phyloP scores from a whole-genome alignment of 306 rosid genomes.

The Quercus rubra region DNA sequence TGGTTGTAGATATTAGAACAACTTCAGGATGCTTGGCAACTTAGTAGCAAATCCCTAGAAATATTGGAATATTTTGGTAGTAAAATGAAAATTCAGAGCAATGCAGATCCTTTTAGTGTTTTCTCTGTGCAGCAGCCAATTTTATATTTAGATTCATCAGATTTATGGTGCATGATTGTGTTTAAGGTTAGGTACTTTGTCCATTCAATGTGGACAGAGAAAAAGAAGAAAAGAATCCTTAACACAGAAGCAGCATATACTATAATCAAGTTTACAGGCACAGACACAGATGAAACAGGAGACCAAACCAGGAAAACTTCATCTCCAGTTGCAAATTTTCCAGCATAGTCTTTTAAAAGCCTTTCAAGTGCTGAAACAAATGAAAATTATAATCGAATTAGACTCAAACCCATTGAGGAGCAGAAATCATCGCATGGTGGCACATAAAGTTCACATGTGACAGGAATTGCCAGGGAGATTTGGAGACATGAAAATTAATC shows the following conservation, averaged over 20 bases:
- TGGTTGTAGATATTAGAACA: background rate
- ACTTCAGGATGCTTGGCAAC: background rate
- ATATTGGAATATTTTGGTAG: background rate
- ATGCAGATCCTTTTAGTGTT: background rate
- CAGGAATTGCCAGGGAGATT: background rate
- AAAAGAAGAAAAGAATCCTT: background rate
- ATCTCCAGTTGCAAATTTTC: slow-evolving; percentile 61
- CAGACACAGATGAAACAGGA: background rate
- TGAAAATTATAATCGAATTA: background rate
- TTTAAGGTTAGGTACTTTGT: background rate
- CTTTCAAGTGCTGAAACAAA: slow-evolving; percentile 54
- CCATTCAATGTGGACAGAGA: background rate
- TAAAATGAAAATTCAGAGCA: background rate
- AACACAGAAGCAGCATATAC: background rate
- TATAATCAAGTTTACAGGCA: background rate
- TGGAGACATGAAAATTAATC: too few relatives aligned
- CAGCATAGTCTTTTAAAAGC: slow-evolving; percentile 42
- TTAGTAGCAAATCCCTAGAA: background rate
- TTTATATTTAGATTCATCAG: background rate
- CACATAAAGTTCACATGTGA: background rate
- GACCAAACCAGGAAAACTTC: slow-evolving; percentile 44
- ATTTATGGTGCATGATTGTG: background rate
- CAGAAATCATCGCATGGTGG: background rate
- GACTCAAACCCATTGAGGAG: background rate
- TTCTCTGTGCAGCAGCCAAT: background rate